A percentile compares a stretch with the other conserved stretches of the same genome.
These are phyloP conservation scores for Diplogelasinospora grovesii DNA, from an alignment of 495 filamentous ascomycete genomes.

Conservation along the genomic window DNA sequence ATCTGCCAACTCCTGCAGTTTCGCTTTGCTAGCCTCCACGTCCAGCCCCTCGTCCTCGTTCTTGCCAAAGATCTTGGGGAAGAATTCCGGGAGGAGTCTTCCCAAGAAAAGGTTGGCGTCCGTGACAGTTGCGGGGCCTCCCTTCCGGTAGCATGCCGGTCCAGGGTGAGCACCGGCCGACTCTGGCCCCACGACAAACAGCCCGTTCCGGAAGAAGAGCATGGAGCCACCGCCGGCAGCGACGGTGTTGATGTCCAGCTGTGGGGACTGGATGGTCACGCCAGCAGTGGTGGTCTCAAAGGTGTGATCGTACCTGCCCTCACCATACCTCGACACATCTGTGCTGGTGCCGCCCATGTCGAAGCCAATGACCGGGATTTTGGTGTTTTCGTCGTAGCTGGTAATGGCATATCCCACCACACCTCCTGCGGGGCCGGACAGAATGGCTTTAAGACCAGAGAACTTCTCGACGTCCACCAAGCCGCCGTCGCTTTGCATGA, in stretches of 20 bases:
- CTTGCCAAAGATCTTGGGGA: conserved; percentile 93
- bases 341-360: conserved; percentile 95
- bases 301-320: conserved; percentile 88
- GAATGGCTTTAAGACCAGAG: conserved; percentile 67
- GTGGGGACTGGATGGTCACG: conserved; percentile 89
- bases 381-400: conserved; percentile 79
- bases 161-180: conserved; percentile 90
- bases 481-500: conserved; percentile 83
- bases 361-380: conserved; percentile 89
- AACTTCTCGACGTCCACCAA: conserved; percentile 70
- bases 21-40: conserved; percentile 63
- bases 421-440: conserved; percentile 75
- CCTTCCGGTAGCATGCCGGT: conserved; percentile 92
- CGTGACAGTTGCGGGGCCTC: conserved; percentile 85
- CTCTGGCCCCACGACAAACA: conserved; percentile 96
- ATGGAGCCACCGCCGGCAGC: conserved; percentile 89
- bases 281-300: conserved; percentile 97
- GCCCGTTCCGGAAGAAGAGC: conserved; percentile 82
- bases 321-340: conserved; percentile 86
- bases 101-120: conserved; percentile 91
- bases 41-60: conserved; percentile 86
- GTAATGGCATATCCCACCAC: conserved; percentile 94
- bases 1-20: conserved; percentile 71
- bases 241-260: conserved; percentile 97
- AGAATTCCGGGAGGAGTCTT: conserved; percentile 84